Base-by-base conservation (phyloP, 2,329 filamentous ascomycete genomes). In the Colletotrichum agaves region DNA sequence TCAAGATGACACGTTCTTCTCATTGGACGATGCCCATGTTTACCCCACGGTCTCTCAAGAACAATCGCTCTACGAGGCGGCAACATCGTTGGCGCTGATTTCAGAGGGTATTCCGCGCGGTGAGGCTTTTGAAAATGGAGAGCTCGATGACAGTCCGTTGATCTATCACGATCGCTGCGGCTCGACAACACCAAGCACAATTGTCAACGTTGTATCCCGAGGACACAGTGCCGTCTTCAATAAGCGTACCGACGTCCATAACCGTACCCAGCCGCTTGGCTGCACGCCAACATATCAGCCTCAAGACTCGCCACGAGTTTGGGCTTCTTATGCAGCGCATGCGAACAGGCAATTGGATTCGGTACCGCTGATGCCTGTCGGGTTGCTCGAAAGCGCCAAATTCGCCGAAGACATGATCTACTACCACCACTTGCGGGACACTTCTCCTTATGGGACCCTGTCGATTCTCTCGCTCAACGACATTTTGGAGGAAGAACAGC, bases 401-500 rank as follows among this genome's bases (percentile, higher is more conserved):
- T 65, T 65, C 21, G 5, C 62, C 19, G 55, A 65, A 11, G 62
- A 65, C 47, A 53, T 55, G 46, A 44, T 65, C 15, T 65, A 49
- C 31, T 65, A 53, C 10, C 46, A 65, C 7, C 56, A 61, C 39
- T 39, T 65, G 13, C 17, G 6, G 7, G 62, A 61, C 31, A 44
- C 7, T 15, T 65, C 56, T 1, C 55, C 62, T 11, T 53, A 65
- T 7, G 62, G 62, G 4, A 60, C 21, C 6, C 37, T 65, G 1
- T 61, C 55, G n/a, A 65, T 60, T 11, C 39, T 65, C 13, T 65
- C 55, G 0, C 47, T 65, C 2, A 15, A 39, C 19, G 62, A 61
- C 31, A 53, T 65, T 1, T 1, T 65, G 4, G 19, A 41, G 2
- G 62, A 56, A 7, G 37, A 65, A 5, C 35, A 61, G 3, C 56